Base-by-base conservation (phyloP, 257 asterid genomes). In the Solanum sparsipilum region DNA sequence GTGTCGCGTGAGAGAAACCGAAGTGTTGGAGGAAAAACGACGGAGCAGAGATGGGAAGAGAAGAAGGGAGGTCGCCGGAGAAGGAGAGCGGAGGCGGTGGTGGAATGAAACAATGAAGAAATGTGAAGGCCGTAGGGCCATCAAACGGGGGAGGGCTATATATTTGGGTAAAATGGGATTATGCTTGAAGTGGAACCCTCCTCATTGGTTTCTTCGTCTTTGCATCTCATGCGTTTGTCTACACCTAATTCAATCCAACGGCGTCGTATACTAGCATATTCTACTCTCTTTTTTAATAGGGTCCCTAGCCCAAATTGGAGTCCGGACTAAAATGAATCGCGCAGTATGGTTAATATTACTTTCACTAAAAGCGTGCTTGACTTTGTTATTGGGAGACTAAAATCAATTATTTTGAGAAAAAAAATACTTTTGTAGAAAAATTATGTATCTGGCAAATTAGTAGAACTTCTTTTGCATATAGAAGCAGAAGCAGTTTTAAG, bases 51-150 rank as follows among this genome's bases (percentile, higher is more conserved):
- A 67, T 65, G 90, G 88, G 85, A 5, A 65, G 72, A 71, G 48
- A 48, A 63, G 67, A 4, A 60, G 34, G 60, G 87, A 67, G 32
- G 85, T n/a, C 25, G 87, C 76, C 48, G 83, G 68, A 25, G 58
- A 60, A 60, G 79, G 71, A 74, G 36, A 27, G 34, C 67, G 48
- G 71, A 18, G 86, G 56, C 15, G 84, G 89, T 41, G 89, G 91
- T 78, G 90, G 92, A 91, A 94, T 88, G 90, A 87, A 87, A 90
- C 87, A 90, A 93, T 89, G 92, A 92, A 93, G 91, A 92, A 93
- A 86, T 92, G 96, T 81, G 90, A 90, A 78, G 98, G 96, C 98
- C 98, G 93, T 86, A 89, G 93, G 98, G 98, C 98, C 98, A 94
- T 96, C 86, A 91, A 94, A 91, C 89, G 91, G 58, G 91, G 91